These are phyloP conservation scores for Stromatinia cepivora DNA, from an alignment of 2,329 filamentous ascomycete species.

Conservation along the genomic window DNA sequence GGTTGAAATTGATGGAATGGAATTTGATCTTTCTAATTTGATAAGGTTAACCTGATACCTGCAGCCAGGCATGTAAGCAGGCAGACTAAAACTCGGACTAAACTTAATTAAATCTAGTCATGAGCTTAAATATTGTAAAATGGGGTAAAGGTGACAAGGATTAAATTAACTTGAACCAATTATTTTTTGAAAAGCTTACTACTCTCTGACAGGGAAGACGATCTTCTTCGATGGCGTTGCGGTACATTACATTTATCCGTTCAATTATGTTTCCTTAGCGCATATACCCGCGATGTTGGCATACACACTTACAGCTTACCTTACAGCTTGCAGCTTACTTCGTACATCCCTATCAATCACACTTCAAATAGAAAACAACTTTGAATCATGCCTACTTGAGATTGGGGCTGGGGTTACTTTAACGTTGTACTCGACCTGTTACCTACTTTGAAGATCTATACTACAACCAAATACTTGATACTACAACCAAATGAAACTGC, in stretches of 20 bases:
- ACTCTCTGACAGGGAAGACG: not conserved
- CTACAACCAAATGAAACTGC: too few species aligned
- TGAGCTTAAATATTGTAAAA: conserved; percentile 16
- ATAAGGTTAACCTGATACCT: not conserved
- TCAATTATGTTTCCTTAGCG: not conserved
- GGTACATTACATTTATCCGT: not conserved
- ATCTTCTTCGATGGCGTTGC: not conserved
- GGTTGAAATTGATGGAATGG: too few species aligned
- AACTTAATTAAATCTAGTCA: not conserved
- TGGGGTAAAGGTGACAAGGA: conserved; percentile 7
- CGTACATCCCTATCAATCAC: too few species aligned
- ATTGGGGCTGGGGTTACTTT: not conserved
- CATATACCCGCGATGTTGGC: not conserved
- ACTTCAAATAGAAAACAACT: too few species aligned
- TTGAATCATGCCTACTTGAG: not conserved
- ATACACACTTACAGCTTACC: not conserved
- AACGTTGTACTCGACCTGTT: not conserved
- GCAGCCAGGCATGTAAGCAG: not conserved
- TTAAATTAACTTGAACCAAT: not conserved
- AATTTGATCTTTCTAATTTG: too few species aligned
- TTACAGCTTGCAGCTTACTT: not conserved
- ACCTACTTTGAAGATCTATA: too few species aligned
- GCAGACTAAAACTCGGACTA: not conserved
- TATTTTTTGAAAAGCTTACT: not conserved
- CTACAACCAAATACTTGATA: too few species aligned